Evolutionary conservation across 441 rosid species (phyloP), one percentile per base, ranked within the genome.

Genomic region (Adansonia grandidieri): DNA sequence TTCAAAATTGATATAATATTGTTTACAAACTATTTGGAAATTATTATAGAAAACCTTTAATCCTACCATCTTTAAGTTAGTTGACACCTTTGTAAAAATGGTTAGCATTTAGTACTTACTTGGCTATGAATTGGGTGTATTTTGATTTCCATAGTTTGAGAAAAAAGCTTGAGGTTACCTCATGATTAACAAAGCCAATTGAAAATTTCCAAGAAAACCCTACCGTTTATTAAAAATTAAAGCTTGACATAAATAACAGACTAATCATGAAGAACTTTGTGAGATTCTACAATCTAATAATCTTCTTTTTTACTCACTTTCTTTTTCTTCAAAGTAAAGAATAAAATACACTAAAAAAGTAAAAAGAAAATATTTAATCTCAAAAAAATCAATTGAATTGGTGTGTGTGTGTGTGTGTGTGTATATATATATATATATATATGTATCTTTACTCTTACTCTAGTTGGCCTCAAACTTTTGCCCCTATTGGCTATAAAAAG

Each of bases 191-290:
- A 54, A 40, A 32, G 9, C 32, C 54, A 54, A 72, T 37, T 54
- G 19, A 72, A 71, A 56, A 17, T 56, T 56, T 54, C 63, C 64
- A 37, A 72, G 51, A 72, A 56, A 54, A 37, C 17, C 32, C 64
- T 37, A 56, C 7, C 64, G 42, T 51, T 48, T 14, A 66, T 32
- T 32, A 32, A 32, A 32, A 32, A 32, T 32, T 32, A 70, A 73
- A 67, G 71, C 53, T 69, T 69, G 54, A 56, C 37, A 75, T 69
- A 69, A 17, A 74, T 62, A 68, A 78, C 73, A 69, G n/a, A 71
- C 57, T 76, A 64, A 82, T 79, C 75, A 79, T 79, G 77, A 79
- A 79, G 8, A 47, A 67, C 78, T 68, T 78, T 78, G 62, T 78
- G 71, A 78, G 80, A 78, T 78, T 78, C 80, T 71, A 47, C 72